Conservation (phyloP, 345 rosid species). For the Odontarrhena argentea region DNA sequence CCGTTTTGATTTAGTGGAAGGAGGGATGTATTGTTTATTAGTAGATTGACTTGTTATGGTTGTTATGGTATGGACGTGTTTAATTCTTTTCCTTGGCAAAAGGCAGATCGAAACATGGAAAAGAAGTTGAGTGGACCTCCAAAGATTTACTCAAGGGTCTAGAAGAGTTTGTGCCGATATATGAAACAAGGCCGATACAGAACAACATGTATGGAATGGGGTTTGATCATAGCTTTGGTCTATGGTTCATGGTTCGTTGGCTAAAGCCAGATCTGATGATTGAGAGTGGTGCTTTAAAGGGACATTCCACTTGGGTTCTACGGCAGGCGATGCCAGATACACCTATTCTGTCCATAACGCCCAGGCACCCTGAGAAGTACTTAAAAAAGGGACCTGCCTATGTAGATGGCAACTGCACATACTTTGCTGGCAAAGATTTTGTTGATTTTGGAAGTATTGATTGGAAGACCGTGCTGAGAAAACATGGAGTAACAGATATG, state of each 20-base stretch:
- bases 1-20: background rate
- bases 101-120: slow-evolving; percentile 99
- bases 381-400: slow-evolving; percentile 91
- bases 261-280: slow-evolving; percentile 93
- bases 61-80: slow-evolving; percentile 46
- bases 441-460: slow-evolving; percentile 92
- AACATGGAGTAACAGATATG: slow-evolving; percentile 65
- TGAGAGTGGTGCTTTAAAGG: slow-evolving; percentile 99
- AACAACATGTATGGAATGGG: slow-evolving; percentile 98
- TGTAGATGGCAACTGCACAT: slow-evolving; percentile 94
- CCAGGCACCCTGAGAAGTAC: slow-evolving; percentile 94
- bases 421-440: slow-evolving; percentile 96
- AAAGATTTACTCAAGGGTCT: slow-evolving; percentile 87
- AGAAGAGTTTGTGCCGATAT: slow-evolving; percentile 91
- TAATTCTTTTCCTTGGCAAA: slow-evolving; percentile 72
- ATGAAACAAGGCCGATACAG: slow-evolving; percentile 91
- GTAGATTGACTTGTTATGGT: slow-evolving; percentile 4
- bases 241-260: slow-evolving; percentile 93
- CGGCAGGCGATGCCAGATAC: slow-evolving; percentile 95
- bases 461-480: slow-evolving; percentile 72
- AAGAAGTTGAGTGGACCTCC: slow-evolving; percentile 90
- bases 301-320: slow-evolving; percentile 98
- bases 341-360: slow-evolving; percentile 80
- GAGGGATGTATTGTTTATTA: background rate
- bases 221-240: slow-evolving; percentile 98